phyloP scores from a whole-genome alignment of 2,329 filamentous ascomycete genomes.

The Calycina herbarum region DNA sequence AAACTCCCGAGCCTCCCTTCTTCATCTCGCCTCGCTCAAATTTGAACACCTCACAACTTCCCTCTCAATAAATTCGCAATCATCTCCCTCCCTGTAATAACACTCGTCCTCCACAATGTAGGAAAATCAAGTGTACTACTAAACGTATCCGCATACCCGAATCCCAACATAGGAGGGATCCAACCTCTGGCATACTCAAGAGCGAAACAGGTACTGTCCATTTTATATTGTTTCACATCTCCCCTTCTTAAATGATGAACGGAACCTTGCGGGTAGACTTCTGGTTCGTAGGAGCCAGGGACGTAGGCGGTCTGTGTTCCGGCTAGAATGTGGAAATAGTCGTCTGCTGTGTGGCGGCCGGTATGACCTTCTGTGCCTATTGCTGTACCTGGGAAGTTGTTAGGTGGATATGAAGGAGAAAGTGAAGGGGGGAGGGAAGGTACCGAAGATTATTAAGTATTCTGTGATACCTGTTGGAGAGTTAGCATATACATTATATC shows the following conservation, averaged over 20 bases:
- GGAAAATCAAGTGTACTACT: constrained; percentile 79
- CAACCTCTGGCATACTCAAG: constrained; percentile 83
- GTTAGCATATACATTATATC: constrained; percentile 15
- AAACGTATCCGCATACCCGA: constrained; percentile 81
- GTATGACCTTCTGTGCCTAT: constrained; percentile 86
- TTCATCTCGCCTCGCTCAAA: neutral
- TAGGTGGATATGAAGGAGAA: neutral
- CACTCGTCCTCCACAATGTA: constrained; percentile 79
- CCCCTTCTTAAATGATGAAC: constrained; percentile 74
- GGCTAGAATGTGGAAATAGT: constrained; percentile 89
- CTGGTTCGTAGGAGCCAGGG: constrained; percentile 64
- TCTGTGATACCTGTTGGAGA: constrained; percentile 66
- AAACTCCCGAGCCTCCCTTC: too few species aligned
- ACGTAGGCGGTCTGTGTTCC: constrained; percentile 77
- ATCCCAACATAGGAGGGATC: constrained; percentile 92
- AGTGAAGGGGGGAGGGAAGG: constrained; percentile 10
- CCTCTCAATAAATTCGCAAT: constrained; percentile 66
- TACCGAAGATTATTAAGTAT: constrained; percentile 83
- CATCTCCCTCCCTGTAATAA: constrained; percentile 76
- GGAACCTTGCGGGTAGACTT: constrained; percentile 67
- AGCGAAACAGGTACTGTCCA: constrained; percentile 75
- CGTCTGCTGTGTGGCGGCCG: constrained; percentile 86
- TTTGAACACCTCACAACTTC: constrained; percentile 53
- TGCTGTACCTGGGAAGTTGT: constrained; percentile 55
- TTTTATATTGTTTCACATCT: constrained; percentile 78